Percentiles rank a stretch among this genome's conserved stretches.
Conservation (phyloP, 495 filamentous ascomycete genomes). For the Clavariopsis aquatica region DNA sequence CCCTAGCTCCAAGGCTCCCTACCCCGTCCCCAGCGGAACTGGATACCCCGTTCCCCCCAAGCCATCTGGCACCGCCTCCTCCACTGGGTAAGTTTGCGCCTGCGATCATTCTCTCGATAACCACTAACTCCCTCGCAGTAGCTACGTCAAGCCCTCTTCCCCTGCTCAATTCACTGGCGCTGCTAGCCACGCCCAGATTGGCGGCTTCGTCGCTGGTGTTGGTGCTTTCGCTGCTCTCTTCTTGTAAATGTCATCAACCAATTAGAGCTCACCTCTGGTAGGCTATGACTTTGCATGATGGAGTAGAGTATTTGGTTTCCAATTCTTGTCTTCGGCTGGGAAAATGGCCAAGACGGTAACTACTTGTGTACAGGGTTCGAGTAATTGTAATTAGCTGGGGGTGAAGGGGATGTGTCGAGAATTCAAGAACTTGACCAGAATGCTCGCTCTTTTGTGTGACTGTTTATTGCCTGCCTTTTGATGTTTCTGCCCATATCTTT, state of each 20-base stretch:
- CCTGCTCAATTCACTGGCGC: slow-evolving; percentile 36
- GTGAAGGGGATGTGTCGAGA: slow-evolving; percentile 20
- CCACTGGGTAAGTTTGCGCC: slow-evolving; percentile 16
- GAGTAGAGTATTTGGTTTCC: slow-evolving; percentile 5
- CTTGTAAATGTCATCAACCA: slow-evolving; percentile 40
- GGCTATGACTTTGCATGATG: slow-evolving; percentile 39
- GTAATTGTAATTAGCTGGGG: slow-evolving; percentile 30
- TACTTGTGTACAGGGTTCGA: slow-evolving; percentile 15
- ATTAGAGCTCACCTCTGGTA: slow-evolving; percentile 24
- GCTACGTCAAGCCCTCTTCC: slow-evolving; percentile 22
- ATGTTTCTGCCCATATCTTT: too few species aligned
- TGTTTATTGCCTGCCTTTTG: not conserved
- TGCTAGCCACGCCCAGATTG: slow-evolving; percentile 25
- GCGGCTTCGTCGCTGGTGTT: slow-evolving; percentile 37
- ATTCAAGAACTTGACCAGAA: slow-evolving; percentile 21
- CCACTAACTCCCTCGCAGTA: not conserved
- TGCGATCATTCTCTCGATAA: not conserved
- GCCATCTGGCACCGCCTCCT: slow-evolving; percentile 20
- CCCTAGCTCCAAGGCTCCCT: slow-evolving; percentile 1
- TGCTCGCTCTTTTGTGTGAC: not conserved
- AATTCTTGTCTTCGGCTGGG: slow-evolving; percentile 19
- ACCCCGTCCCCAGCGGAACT: slow-evolving; percentile 27
- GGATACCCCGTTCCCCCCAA: slow-evolving; percentile 13
- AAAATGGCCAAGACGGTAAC: slow-evolving; percentile 27
- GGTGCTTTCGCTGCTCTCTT: slow-evolving; percentile 36